Evolutionary conservation across 306 rosid species (phyloP), one percentile per base, ranked within the genome.

Genomic region (Cicer judaicum): DNA sequence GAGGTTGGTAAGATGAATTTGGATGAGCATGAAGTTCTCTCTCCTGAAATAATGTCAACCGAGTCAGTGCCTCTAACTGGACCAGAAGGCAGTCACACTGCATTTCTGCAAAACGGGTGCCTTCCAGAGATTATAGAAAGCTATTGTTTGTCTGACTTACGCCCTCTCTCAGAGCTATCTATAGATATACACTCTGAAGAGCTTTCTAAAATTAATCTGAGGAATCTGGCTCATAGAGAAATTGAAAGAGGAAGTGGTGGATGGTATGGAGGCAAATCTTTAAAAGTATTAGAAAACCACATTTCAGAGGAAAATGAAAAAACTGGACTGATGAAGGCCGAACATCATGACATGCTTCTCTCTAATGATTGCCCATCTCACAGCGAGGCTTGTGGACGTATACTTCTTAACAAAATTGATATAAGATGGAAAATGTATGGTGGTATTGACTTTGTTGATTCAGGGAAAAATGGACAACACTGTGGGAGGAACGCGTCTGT

Each of bases 341-440:
- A 74, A 53, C 81, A 78, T 64, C 85, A 64, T 52, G 82, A 73
- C 77, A 66, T 79, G 64, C 77, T 70, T 76, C 79, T 84, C 38
- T 76, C 83, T 61, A 56, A 46, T 61, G 89, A 85, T 68, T 52
- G 75, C 85, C 78, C 57, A 69, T 74, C 76, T 64, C 52, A 57
- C 21, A 71, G 62, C 34, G 84, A 88, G 80, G 60, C 79, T 44
- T 80, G 83, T 66, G 98, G 97, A 77, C 77, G 93, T 57, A 86
- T 94, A 65, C 80, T 86, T 86, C 82, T 94, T 64, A 85, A 82
- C 56, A 84, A 87, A 75, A 85, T 94, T 73, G 88, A 94, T 82
- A 71, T 94, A 57, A 87, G 88, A 72, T 94, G 97, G 97, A 94
- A 78, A 85, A 85, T 94, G 87, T 76, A 78, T 85, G 88, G 90